Percentiles rank a stretch among this genome's conserved stretches.
Evolutionary conservation across 805 yeast genomes (phyloP).

Genomic region (Torulaspora franciscae): DNA sequence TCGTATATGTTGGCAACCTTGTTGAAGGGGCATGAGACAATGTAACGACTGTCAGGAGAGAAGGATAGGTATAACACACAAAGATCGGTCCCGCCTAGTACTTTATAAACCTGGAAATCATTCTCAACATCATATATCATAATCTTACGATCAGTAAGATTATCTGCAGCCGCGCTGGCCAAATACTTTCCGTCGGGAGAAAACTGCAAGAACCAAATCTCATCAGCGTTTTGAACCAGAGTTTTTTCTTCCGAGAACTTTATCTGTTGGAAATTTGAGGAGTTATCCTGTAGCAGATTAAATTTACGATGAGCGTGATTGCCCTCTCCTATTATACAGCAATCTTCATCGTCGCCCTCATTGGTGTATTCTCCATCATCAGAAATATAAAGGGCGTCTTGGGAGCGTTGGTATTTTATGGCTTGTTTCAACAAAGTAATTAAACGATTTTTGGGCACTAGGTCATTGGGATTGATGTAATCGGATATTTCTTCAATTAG

Average conservation of each 20-base stretch:
- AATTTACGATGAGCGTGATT: constrained; percentile 7
- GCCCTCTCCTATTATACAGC: background rate
- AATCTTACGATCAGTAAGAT: constrained; percentile 44
- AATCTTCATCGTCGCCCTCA: constrained; percentile 1
- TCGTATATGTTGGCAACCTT: constrained; percentile 68
- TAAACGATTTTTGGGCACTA: constrained; percentile 51
- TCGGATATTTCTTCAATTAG: constrained; percentile 42
- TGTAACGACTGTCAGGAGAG: constrained; percentile 63
- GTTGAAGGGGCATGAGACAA: constrained; percentile 72
- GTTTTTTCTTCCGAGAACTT: constrained; percentile 22
- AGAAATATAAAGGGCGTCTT: constrained; percentile 36
- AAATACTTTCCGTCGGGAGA: constrained; percentile 71
- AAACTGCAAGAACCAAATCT: constrained; percentile 80
- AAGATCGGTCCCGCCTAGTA: constrained; percentile 44
- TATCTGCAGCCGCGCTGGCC: constrained; percentile 68
- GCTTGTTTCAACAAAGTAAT: constrained; percentile 50
- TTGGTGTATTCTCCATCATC: constrained; percentile 17
- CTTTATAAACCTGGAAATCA: constrained; percentile 38
- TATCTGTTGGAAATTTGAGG: constrained; percentile 19
- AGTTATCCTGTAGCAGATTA: constrained; percentile 22
- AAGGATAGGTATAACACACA: constrained; percentile 65
- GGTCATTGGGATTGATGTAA: constrained; percentile 47
- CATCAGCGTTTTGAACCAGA: constrained; percentile 51
- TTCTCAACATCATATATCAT: constrained; percentile 60
- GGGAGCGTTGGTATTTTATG: constrained; percentile 41